Conservation (phyloP, 805 yeast genomes). For the Peterozyma toletana region DNA sequence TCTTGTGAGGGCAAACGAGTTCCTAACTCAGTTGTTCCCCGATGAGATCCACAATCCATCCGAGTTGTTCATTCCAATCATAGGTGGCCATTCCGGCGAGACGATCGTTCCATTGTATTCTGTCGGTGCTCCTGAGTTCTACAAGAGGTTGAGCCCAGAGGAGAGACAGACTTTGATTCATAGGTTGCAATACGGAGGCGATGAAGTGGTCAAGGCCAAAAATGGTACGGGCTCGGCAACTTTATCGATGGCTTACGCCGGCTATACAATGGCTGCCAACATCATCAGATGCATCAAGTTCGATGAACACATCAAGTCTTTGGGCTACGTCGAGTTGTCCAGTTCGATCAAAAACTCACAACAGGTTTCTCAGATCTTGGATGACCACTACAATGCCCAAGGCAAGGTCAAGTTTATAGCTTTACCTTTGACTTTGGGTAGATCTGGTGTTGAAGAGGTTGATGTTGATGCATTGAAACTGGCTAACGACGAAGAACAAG, state of each 20-base stretch:
- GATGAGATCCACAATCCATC: constrained; percentile 80
- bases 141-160: constrained; percentile 51
- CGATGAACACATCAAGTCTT: constrained; percentile 31
- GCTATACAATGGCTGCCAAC: constrained; percentile 60
- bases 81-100: constrained; percentile 97
- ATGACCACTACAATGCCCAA: constrained; percentile 23
- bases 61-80: constrained; percentile 74
- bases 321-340: constrained; percentile 47
- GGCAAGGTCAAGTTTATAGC: constrained; percentile 43
- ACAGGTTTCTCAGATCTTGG: constrained; percentile 34
- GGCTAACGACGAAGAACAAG: constrained; percentile 44
- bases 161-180: constrained; percentile 66
- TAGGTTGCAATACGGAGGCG: constrained; percentile 93
- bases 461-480: constrained; percentile 44
- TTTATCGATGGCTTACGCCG: constrained; percentile 82
- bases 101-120: constrained; percentile 92
- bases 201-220: constrained; percentile 81
- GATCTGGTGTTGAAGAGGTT: constrained; percentile 49
- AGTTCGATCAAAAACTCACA: constrained; percentile 39
- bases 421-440: constrained; percentile 50
- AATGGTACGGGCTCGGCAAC: constrained; percentile 83
- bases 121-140: constrained; percentile 63
- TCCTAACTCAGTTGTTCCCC: constrained; percentile 65
- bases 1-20: constrained; percentile 83
- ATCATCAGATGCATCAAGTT: constrained; percentile 25